Evolutionary conservation across 257 asterid genomes (phyloP), one percentile per base, ranked within the genome.

Genomic region (Lavandula angustifolia): DNA sequence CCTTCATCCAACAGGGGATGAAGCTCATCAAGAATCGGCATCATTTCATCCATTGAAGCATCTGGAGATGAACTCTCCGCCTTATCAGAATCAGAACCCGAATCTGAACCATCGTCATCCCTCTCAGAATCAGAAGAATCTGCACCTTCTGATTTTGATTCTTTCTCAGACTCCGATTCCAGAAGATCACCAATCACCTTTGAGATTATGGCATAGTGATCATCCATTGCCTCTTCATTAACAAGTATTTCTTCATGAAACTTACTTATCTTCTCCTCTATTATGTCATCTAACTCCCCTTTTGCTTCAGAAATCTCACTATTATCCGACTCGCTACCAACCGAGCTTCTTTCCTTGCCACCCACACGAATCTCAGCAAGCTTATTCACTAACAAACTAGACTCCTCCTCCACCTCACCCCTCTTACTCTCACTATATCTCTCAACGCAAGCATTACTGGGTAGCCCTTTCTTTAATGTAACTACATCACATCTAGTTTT

Each of bases 11-110:
- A 76, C 60, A 92, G 94, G 1, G 99, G 99, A 59, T 89, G 96
- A 59, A 92, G 97, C 82, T 92, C 99, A 49, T 89, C 94, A 12
- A 92, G 95, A 85, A 92, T 82, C 2, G 99, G 99, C 68, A 87
- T 84, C 40, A 92, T 87, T 73, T 85, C 99, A 47, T 89, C 81
- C 87, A 89, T 79, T n/a, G 99, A 92, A 44, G 94, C 97, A 62
- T 85, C 97, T 0, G 99, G 96, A 62, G 99, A 92, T 41, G 96
- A 89, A 75, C 94, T 87, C 81, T 87, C 98, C 0, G 27, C 2
- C 27, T 22, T 22, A 22, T 87, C 94, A 40, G 12, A 40, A 40
- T 40, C 77, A 49, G 6, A 22, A 22, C 27, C n/a, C n/a, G n/a
- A 4, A 42, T n/a, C n/a, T n/a, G n/a, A n/a, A n/a, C 27, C 27